Base-by-base conservation (phyloP, 1,284 basidiomycete species). In the Taiwanofungus camphoratus region DNA sequence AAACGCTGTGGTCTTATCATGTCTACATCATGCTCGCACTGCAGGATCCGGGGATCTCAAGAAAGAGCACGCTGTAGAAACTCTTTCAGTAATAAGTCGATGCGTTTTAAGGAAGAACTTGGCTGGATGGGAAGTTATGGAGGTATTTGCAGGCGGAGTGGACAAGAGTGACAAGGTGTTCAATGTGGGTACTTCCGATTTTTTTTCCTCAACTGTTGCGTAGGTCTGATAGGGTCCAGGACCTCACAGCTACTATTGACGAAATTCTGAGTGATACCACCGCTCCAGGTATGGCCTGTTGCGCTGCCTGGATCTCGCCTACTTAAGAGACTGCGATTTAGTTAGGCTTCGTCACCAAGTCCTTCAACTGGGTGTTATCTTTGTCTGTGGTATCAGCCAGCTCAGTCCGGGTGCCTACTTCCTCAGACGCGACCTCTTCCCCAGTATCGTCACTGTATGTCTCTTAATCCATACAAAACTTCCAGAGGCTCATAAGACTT, bases 361-460 rank as follows among this genome's bases (percentile, higher is more conserved):
- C 13, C 64, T 83, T 13, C 79, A 79, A 43, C 63, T 81, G 12
- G 71, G 73, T 3, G 59, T 83, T 31, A 67, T 70, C 15, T 79
- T 75, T 48, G 69, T 75, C 51, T 76, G 77, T 44, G 70, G 76
- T 5, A 66, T 82, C 38, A 68, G 64, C 30, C 79, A 84, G 48
- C 66, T 79, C 12, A 85, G 81, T 51, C 77, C 79, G 1, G 79
- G 79, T 9, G 82, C 81, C 5, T 84, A 83, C 55, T 77, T 84
- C 38, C 67, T 84, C 11, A 72, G 77, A 11, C 64, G 64, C 34
- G 75, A 84, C 54, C 61, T 83, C 18, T 82, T 77, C 51, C 71
- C 77, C 3, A 66, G 72, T 1, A 68, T 82, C 15, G 59, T 64
- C 11, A 62, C 65, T 18, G 80, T 77, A 41, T 32, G 73, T 61